Base-by-base conservation (phyloP, 1,139 yeast genomes). In the Yamadazyma jaroonii region DNA sequence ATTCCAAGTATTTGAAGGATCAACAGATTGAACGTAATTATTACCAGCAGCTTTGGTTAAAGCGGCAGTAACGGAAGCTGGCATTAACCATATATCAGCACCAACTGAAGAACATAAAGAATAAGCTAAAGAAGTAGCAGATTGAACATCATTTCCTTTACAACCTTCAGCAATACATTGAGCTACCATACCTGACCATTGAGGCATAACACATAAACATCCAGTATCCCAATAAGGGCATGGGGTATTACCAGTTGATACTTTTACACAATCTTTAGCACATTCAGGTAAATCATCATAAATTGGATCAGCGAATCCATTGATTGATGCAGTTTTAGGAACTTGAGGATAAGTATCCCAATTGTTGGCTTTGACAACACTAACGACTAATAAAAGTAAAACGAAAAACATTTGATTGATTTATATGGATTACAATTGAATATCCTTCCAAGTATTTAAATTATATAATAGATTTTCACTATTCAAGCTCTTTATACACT, bases 171-270 rank as follows among this genome's bases (percentile, higher is more conserved):
- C 76, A 42, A 72, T 52, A 54, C 78, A 73, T 36, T 64, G 62
- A 20, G 67, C 79, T 4, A 73, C 77, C 38, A 52, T 47, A 3
- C 73, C 74, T 23, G 69, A 58, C 74, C 74, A 72, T 47, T 65
- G 70, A 10, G 74, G 71, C 74, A 73, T 72, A 15, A 71, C 74
- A 55, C 78, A 72, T 48, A 72, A 62, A 46, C 78, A 72, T 3
- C 78, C 78, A 22, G 78, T 68, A 48, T 72, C 78, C 78, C 78
- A 72, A 55, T 72, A 71, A 29, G 78, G 78, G 49, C 78, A 72
- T 28, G 73, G 73, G 3, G 74, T 67, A 37, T 57, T 61, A 8
- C 58, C 56, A n/a, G 67, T 59, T 28, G 59, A 53, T 29, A 48
- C 55, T 25, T 59, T 56, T 9, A 67, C 74, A 59, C 78, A 72